These are phyloP conservation scores for Ramaria sp. DNA, from an alignment of 768 basidiomycete genomes.

Conservation along the genomic window DNA sequence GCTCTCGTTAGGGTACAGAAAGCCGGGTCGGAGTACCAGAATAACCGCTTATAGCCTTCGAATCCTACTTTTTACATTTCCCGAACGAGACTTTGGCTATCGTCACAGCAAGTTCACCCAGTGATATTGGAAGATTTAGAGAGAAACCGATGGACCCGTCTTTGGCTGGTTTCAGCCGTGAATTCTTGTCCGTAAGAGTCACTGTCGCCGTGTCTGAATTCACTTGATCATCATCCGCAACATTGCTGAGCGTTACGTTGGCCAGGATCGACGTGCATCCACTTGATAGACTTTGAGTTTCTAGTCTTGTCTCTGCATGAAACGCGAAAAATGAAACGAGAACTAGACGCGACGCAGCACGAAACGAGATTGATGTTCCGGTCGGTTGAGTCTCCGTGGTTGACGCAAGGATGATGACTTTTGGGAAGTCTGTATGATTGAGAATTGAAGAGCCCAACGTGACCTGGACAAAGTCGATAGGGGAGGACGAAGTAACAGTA, in stretches of 20 bases:
- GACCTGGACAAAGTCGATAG: neutral
- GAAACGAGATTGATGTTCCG: neutral
- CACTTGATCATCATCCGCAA: neutral
- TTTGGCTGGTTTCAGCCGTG: neutral
- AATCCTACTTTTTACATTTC: too few species aligned
- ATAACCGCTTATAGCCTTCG: too few species aligned
- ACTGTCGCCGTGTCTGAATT: neutral
- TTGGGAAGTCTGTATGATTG: neutral
- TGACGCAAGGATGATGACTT: neutral
- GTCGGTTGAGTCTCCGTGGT: neutral
- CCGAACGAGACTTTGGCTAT: neutral
- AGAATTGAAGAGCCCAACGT: neutral
- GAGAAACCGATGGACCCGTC: neutral
- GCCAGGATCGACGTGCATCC: neutral
- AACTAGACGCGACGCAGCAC: neutral
- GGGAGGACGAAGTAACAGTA: neutral
- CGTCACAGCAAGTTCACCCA: conserved; percentile 1
- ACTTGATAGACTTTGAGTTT: neutral
- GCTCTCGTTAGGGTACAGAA: too few species aligned
- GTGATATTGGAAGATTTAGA: neutral
- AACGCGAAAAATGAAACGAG: conserved; percentile 7
- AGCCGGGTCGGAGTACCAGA: too few species aligned
- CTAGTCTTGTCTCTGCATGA: conserved; percentile 1
- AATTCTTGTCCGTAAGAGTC: neutral
- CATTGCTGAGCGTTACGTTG: neutral